Conservation (phyloP, 352 stramenopile species). For the Thalassiosira livingstoniorum region DNA sequence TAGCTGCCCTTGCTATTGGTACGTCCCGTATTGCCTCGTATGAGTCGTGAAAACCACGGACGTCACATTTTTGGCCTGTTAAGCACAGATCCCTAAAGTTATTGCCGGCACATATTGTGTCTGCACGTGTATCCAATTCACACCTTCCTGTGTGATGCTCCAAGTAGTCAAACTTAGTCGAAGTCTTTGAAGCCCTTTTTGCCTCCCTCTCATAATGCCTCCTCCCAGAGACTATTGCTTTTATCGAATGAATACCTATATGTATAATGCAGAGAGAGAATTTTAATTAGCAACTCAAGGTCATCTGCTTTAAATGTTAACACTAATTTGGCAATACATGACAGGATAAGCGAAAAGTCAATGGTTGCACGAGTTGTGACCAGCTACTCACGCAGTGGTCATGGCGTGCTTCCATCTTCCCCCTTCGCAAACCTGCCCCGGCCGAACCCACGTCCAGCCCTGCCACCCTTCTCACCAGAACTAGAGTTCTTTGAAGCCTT, state of each 20-base stretch:
- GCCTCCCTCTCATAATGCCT: background rate
- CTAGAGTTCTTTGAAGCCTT: too few relatives aligned
- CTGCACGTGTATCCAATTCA: slow-evolving; percentile 41
- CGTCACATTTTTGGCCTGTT: slow-evolving; percentile 31
- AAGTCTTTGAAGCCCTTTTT: background rate
- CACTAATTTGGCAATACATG: too few relatives aligned
- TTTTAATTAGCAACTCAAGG: too few relatives aligned
- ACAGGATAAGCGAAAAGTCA: too few relatives aligned
- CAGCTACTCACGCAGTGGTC: too few relatives aligned
- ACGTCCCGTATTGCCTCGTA: slow-evolving; percentile 28
- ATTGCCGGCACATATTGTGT: slow-evolving; percentile 29
- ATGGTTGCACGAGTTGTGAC: too few relatives aligned
- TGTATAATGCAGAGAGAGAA: too few relatives aligned
- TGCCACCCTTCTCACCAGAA: background rate
- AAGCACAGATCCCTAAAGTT: slow-evolving; percentile 18
- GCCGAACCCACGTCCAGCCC: slow-evolving; percentile 14
- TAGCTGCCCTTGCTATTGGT: slow-evolving; percentile 29
- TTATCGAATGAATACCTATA: background rate
- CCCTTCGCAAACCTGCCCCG: too few relatives aligned
- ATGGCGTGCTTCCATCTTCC: too few relatives aligned
- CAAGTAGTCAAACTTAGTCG: background rate
- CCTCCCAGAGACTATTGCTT: slow-evolving; percentile 2
- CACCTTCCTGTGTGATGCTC: background rate
- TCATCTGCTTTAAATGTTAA: too few relatives aligned
- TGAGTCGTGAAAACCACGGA: slow-evolving; percentile 22